A percentile compares a stretch with the other conserved stretches of the same genome.
These are phyloP conservation scores for Cryphonectria radicalis DNA, from an alignment of 2,329 filamentous ascomycete genomes.

Conservation along the genomic window DNA sequence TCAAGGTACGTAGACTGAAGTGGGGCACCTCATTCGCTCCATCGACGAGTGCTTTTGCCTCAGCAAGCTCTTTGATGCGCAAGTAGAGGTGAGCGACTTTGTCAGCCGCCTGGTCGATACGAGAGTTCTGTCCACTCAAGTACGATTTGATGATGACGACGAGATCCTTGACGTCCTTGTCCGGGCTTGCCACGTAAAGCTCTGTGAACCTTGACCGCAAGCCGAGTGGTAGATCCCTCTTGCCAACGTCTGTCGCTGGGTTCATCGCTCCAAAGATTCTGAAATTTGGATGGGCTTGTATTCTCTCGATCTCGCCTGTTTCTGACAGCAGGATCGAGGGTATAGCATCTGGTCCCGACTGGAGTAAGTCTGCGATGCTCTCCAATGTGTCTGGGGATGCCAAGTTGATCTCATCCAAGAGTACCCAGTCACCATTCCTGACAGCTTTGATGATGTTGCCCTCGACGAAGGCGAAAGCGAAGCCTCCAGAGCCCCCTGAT, in stretches of 20 bases:
- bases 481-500: constrained; percentile 70
- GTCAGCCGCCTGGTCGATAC: constrained; percentile 73
- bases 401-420: constrained; percentile 96
- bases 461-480: constrained; percentile 95
- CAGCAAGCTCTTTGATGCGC: constrained; percentile 79
- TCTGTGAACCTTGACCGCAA: constrained; percentile 94
- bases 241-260: constrained; percentile 94
- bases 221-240: constrained; percentile 87
- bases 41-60: constrained; percentile 85
- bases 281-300: constrained; percentile 89
- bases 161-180: constrained; percentile 83
- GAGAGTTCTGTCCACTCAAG: constrained; percentile 71
- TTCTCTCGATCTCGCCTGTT: constrained; percentile 88
- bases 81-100: constrained; percentile 89
- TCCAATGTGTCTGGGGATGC: constrained; percentile 94
- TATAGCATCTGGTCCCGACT: constrained; percentile 68
- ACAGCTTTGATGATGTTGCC: constrained; percentile 96
- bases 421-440: constrained; percentile 93
- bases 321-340: constrained; percentile 91
- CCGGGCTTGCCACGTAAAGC: constrained; percentile 89
- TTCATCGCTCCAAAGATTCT: constrained; percentile 99
- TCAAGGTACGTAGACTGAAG: constrained; percentile 93
- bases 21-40: constrained; percentile 95
- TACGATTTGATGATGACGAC: constrained; percentile 88
- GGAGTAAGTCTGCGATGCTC: constrained; percentile 85